These are phyloP conservation scores for Peterozyma xylosa DNA, from an alignment of 805 yeast genomes.

Conservation along the genomic window DNA sequence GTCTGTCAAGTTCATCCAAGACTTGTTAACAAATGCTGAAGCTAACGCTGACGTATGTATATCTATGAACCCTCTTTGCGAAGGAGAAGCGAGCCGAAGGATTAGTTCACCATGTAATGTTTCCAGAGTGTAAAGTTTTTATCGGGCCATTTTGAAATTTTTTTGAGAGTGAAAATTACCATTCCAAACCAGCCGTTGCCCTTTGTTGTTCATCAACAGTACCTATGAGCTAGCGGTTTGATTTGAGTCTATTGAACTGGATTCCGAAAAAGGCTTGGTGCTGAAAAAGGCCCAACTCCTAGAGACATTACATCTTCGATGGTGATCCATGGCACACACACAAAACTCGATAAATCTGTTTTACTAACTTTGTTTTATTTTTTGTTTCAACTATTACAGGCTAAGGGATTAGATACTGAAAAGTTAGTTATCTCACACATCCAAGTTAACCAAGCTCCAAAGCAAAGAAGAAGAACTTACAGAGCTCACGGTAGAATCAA, in stretches of 20 bases:
- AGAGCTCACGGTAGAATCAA: slow-evolving; percentile 99
- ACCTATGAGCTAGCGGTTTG: too few species aligned
- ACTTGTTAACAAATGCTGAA: slow-evolving; percentile 94
- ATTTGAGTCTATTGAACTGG: too few species aligned
- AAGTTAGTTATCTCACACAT: slow-evolving; percentile 94
- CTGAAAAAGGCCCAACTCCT: too few species aligned
- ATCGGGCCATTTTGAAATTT: too few species aligned
- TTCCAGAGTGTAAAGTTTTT: too few species aligned
- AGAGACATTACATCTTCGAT: too few species aligned
- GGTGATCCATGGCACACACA: neutral
- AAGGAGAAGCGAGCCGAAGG: too few species aligned
- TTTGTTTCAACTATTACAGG: slow-evolving; percentile 23
- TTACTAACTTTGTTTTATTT: slow-evolving; percentile 1
- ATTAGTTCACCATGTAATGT: too few species aligned
- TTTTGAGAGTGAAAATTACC: too few species aligned
- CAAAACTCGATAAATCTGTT: neutral
- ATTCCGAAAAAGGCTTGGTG: too few species aligned
- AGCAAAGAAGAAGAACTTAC: slow-evolving; percentile 99
- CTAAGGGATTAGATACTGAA: slow-evolving; percentile 96
- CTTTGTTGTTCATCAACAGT: too few species aligned
- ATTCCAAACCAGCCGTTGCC: too few species aligned
- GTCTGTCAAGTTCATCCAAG: slow-evolving; percentile 93
- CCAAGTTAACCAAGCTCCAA: slow-evolving; percentile 99
- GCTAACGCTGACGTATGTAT: slow-evolving; percentile 86
- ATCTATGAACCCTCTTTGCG: neutral